phyloP scores from a whole-genome alignment of 75 land plant species.

The Ceratopteris richardii region DNA sequence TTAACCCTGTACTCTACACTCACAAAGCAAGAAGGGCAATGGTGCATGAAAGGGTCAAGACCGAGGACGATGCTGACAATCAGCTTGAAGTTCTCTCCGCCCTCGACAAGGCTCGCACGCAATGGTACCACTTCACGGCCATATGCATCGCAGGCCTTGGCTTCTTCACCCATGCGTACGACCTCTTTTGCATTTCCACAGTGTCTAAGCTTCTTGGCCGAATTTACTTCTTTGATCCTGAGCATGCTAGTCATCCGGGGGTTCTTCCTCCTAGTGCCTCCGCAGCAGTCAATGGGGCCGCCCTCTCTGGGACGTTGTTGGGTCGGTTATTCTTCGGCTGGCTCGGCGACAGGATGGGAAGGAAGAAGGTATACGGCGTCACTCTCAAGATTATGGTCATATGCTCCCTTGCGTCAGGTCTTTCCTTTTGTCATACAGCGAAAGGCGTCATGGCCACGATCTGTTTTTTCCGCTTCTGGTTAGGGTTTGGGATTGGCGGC shows the following conservation, averaged over 20 bases:
- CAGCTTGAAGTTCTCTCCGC: constrained; percentile 35
- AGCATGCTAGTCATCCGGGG: constrained; percentile 27
- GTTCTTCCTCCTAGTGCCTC: constrained; percentile 44
- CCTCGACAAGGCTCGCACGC: constrained; percentile 45
- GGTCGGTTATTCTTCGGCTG: constrained; percentile 51
- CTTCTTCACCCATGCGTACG: constrained; percentile 49
- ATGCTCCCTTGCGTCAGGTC: constrained; percentile 40
- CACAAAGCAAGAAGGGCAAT: too few species aligned
- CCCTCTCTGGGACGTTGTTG: constrained; percentile 30
- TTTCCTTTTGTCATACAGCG: constrained; percentile 34
- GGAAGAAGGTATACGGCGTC: too few species aligned
- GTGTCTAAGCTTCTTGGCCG: constrained; percentile 39
- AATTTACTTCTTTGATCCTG: constrained; percentile 31
- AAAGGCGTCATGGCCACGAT: constrained; percentile 51
- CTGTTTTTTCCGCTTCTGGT: constrained; percentile 50
- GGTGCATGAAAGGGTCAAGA: too few species aligned
- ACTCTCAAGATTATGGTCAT: constrained; percentile 46
- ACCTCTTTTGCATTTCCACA: constrained; percentile 35
- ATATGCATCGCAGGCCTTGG: constrained; percentile 48
- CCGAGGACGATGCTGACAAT: too few species aligned
- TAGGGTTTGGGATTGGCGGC: constrained; percentile 39
- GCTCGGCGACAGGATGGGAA: constrained; percentile 50
- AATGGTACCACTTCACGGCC: constrained; percentile 43
- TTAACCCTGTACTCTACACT: too few species aligned
- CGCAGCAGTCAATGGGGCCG: constrained; percentile 51